Base-by-base conservation (phyloP, 202 grass and related monocot species). In the Brachypodium distachyon region DNA sequence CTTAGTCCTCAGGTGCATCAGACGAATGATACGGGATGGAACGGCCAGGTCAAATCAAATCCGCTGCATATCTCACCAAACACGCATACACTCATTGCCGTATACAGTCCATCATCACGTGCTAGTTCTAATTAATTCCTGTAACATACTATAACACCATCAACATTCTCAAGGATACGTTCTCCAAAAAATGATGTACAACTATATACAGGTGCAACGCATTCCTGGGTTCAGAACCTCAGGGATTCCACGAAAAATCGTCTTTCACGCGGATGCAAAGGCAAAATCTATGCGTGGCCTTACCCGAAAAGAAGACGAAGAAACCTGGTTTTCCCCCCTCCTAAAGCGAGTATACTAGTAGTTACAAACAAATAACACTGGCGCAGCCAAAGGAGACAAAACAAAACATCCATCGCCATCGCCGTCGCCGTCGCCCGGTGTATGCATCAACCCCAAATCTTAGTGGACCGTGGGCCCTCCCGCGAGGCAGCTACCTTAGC, bases 61-160 rank as follows among this genome's bases (percentile, higher is more conserved):
- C 61, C 16, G 28, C 4, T 37, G 68, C 68, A 37, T 47, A 87
- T 87, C 85, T 83, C 80, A 87, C 68, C 69, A 79, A 83, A 87
- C 60, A 74, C 80, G 74, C 74, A 51, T 61, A 51, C n/a, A n/a
- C 59, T 42, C 19, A 9, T 3, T 39, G 51, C 37, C 7, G 64
- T 67, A 54, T 46, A 42, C 57, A 14, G 41, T 19, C 73, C 77
- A 76, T 81, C 62, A 76, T 81, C 54, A 60, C 51, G 21, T 10
- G 77, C n/a, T 72, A 61, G 33, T 61, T 73, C 50, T 36, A 36
- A 84, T 46, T 1, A 60, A 46, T 52, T 70, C 16, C 26, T n/a
- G 27, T 52, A 58, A 5, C 31, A 49, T 49, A 40, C n/a, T n/a
- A n/a, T n/a, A n/a, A n/a, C n/a, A n/a, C n/a, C 9, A 70, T 70